A percentile compares a stretch with the other conserved stretches of the same genome.
These are phyloP conservation scores for Lichtheimia corymbifera DNA, from an alignment of 371 early-diverging fungal species.

Conservation along the genomic window DNA sequence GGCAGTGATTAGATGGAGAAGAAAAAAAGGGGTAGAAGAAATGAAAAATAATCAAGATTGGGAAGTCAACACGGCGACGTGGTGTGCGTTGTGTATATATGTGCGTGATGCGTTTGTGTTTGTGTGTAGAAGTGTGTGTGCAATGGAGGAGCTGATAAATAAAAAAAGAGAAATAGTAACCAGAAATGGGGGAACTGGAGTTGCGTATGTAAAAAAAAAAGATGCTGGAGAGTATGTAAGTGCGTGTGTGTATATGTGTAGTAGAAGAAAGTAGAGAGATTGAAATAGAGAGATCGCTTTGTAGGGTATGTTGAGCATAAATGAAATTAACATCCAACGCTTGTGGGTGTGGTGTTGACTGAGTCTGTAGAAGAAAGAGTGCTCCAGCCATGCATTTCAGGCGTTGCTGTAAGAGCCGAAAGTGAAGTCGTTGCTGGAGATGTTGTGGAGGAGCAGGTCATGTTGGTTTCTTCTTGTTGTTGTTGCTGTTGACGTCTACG, in stretches of 20 bases:
- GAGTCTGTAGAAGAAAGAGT: background rate
- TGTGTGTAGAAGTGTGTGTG: no score
- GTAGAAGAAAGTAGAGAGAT: background rate
- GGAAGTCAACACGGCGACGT: no score
- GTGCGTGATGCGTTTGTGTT: no score
- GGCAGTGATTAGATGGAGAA: background rate
- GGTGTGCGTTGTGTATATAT: no score
- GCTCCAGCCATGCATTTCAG: background rate
- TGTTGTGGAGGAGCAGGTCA: slow-evolving; percentile 7
- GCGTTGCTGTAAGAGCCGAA: background rate
- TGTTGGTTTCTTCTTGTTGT: slow-evolving; percentile 17
- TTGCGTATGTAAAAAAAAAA: background rate
- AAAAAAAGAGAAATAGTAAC: no score
- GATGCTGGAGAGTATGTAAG: slow-evolving; percentile 1
- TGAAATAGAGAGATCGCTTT: background rate
- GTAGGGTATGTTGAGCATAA: no score
- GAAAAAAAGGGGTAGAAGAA: background rate
- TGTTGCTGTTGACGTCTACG: slow-evolving; percentile 27
- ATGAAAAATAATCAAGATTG: no score
- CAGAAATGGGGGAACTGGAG: no score
- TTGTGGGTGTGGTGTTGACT: background rate
- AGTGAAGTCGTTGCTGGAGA: background rate
- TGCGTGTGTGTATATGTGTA: background rate
- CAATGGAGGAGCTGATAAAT: no score
- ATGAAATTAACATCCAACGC: no score